Percentiles rank a stretch among this genome's conserved stretches.
These are phyloP conservation scores for Pichia insulana DNA, from an alignment of 805 yeast species.

Conservation along the genomic window DNA sequence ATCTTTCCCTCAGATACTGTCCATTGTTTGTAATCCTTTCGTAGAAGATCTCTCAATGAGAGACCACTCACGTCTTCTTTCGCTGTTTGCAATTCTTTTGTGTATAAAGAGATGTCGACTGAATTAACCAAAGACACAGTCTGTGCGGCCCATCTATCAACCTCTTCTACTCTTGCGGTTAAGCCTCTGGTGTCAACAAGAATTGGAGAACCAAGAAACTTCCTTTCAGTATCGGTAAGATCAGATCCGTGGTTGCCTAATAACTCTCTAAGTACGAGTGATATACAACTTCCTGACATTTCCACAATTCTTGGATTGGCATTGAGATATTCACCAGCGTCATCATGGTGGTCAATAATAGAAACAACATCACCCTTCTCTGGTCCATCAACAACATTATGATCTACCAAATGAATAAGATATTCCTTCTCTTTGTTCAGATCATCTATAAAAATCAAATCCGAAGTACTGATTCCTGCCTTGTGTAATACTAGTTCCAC, in stretches of 20 bases:
- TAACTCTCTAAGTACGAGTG: conserved; percentile 53
- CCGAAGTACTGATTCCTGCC: conserved; percentile 37
- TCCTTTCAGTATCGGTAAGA: neutral
- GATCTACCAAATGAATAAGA: conserved; percentile 59
- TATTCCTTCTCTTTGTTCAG: conserved; percentile 23
- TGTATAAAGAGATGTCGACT: neutral
- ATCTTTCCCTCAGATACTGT: conserved; percentile 16
- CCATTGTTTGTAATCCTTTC: conserved; percentile 78
- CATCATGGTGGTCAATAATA: conserved; percentile 85
- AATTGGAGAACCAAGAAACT: conserved; percentile 6
- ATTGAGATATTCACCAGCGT: conserved; percentile 41
- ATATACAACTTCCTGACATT: conserved; percentile 70
- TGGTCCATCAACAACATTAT: conserved; percentile 34
- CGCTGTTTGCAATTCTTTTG: neutral
- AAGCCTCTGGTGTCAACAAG: neutral
- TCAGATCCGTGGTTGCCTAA: conserved; percentile 10
- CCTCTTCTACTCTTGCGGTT: neutral
- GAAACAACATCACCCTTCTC: conserved; percentile 34
- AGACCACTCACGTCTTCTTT: conserved; percentile 41
- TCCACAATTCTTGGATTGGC: conserved; percentile 55
- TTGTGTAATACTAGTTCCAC: conserved; percentile 43
- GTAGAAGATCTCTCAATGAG: conserved; percentile 48
- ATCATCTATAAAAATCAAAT: conserved; percentile 64
- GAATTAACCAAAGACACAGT: neutral
- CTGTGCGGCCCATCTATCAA: neutral